A percentile compares a stretch with the other conserved stretches of the same genome.
Evolutionary conservation across 495 filamentous ascomycete genomes (phyloP).

Genomic region (Tuber brumale): DNA sequence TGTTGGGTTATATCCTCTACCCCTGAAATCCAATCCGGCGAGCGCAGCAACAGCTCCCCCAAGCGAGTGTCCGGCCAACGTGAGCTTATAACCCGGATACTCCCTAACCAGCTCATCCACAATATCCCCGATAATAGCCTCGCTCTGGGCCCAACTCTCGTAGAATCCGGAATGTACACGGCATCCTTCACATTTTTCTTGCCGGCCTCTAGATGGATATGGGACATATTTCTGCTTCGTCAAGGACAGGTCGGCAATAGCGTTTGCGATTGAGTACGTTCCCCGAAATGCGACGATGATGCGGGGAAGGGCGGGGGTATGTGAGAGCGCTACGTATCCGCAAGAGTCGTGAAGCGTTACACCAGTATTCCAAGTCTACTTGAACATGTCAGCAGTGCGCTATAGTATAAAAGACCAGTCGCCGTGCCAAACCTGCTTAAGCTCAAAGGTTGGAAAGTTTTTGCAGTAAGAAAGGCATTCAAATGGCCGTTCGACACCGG

Average conservation of each 20-base stretch:
- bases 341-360: constrained; percentile 81
- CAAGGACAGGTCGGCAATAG: constrained; percentile 78
- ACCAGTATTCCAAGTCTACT: constrained; percentile 82
- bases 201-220: constrained; percentile 55
- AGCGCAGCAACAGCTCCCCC: constrained; percentile 88
- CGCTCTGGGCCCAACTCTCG: constrained; percentile 57
- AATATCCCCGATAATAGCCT: constrained; percentile 23
- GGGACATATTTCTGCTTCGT: constrained; percentile 85
- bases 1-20: constrained; percentile 60
- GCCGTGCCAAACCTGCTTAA: constrained; percentile 54
- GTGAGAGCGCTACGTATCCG: constrained; percentile 84
- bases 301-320: constrained; percentile 52
- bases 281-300: constrained; percentile 93
- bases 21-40: constrained; percentile 67
- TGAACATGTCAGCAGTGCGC: not conserved
- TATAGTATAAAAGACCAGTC: not conserved
- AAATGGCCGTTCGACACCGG: constrained; percentile 74
- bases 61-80: constrained; percentile 81
- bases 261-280: constrained; percentile 87
- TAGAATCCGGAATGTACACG: constrained; percentile 90
- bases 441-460: constrained; percentile 71
- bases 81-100: constrained; percentile 65
- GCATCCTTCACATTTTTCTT: constrained; percentile 64
- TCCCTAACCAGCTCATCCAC: constrained; percentile 47
- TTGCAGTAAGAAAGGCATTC: constrained; percentile 72